Evolutionary conservation across 805 yeast genomes (phyloP), one percentile per base, ranked within the genome.

Genomic region (Ogataea ganodermae): DNA sequence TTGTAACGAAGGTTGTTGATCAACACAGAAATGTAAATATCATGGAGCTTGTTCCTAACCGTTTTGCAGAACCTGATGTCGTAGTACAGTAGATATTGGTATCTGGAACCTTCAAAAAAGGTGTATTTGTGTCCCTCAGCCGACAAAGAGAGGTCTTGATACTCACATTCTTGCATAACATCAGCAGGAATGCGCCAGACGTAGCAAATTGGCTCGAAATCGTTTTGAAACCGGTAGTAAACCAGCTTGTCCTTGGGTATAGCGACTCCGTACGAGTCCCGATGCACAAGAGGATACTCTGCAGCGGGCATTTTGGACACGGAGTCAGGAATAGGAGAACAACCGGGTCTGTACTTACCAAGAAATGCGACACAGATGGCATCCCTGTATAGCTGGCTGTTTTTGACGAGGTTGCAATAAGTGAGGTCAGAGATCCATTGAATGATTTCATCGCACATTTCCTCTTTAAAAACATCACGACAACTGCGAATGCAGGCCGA

Each of bases 391-490:
- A 70, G 50, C 26, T 66, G 64, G 53, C 78, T 76, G 42, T 76
- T 75, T 8, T 78, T 79, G 49, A 75, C 74, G 3, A 84, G 56
- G 30, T 78, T 74, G 9, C 85, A 75, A 38, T 73, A 74, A 0
- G 84, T 70, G 22, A 89, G 63, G 32, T 81, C 84, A 22, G 68
- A 63, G 4, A 89, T 60, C 90, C 94, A 86, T n/a, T 62, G 57
- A 6, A 86, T 61, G 16, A 89, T 80, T 51, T 84, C 89, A 35
- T 79, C 83, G 55, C 86, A 83, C 87, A 86, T 82, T 48, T 86
- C 91, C 60, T 89, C 96, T 44, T 94, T 71, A 60, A 87, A 84
- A 6, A 79, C 69, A 59, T 89, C 96, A 47, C 90, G 70, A 14
- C 80, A 72, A 44, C 83, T 78, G 46, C 89, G 69, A 13, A 89